Evolutionary conservation across 2,329 filamentous ascomycete species (phyloP).

Genomic region (Scopulariopsis brevicaulis): DNA sequence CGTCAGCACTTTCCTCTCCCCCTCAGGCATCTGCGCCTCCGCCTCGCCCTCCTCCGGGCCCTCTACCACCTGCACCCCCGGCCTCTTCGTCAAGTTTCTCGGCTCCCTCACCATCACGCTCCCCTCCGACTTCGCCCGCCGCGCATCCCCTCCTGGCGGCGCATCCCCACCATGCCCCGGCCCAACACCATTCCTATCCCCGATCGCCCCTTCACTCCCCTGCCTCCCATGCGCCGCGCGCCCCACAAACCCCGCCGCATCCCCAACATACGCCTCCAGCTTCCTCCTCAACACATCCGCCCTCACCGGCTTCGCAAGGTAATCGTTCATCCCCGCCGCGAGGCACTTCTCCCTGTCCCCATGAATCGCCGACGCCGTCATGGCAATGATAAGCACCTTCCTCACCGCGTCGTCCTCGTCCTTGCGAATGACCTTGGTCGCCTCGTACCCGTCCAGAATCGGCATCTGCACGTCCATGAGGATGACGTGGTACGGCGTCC

Average conservation of each 20-base stretch:
- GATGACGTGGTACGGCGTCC: slow-evolving; percentile 74
- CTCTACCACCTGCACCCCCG: neutral
- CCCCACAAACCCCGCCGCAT: slow-evolving; percentile 1
- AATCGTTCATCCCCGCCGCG: slow-evolving; percentile 97
- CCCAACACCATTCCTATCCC: neutral
- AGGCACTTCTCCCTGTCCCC: slow-evolving; percentile 91
- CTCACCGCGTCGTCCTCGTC: slow-evolving; percentile 68
- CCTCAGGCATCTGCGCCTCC: neutral
- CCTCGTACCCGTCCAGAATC: slow-evolving; percentile 83
- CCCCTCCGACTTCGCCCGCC: neutral
- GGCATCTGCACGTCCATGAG: slow-evolving; percentile 98
- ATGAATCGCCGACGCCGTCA: slow-evolving; percentile 92
- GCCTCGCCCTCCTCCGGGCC: neutral
- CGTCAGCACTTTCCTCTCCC: slow-evolving; percentile 1
- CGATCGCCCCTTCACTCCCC: neutral
- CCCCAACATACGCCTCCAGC: slow-evolving; percentile 46
- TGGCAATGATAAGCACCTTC: slow-evolving; percentile 85
- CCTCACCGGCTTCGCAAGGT: slow-evolving; percentile 89
- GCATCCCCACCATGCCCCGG: neutral
- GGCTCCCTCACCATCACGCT: neutral
- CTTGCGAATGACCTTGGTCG: slow-evolving; percentile 69
- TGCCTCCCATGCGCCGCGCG: neutral
- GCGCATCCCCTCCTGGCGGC: neutral
- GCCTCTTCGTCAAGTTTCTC: neutral
- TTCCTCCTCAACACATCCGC: slow-evolving; percentile 79